These are phyloP conservation scores for Rhinocladiella mackenziei DNA, from an alignment of 2,329 filamentous ascomycete species.

Conservation along the genomic window DNA sequence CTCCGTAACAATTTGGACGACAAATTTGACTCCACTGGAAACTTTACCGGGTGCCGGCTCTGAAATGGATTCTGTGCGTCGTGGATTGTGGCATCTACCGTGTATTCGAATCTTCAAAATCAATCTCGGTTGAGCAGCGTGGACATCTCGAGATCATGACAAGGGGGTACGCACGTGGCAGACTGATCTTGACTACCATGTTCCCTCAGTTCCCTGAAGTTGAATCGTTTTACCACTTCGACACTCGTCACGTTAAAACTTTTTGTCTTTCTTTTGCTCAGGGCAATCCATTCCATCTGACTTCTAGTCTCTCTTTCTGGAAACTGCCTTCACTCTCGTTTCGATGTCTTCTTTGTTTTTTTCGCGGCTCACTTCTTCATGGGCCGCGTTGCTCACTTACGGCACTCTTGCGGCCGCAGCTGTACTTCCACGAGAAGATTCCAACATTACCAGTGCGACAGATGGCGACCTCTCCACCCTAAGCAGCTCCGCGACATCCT, in stretches of 20 bases:
- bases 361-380: conserved; percentile 1
- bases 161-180: background rate
- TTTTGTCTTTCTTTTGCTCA: background rate
- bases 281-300: background rate
- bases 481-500: conserved; percentile 3
- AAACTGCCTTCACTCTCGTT: background rate
- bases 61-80: too few relatives aligned
- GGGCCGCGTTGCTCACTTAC: background rate
- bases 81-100: too few relatives aligned
- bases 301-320: background rate
- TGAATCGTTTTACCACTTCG: background rate
- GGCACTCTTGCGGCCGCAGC: background rate
- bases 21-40: too few relatives aligned
- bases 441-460: background rate
- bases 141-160: background rate
- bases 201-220: background rate
- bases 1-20: too few relatives aligned
- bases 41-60: too few relatives aligned
- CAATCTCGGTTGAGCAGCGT: background rate
- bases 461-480: background rate
- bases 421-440: background rate
- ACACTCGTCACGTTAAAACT: background rate
- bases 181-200: background rate
- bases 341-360: background rate
- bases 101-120: background rate